Percentiles rank a stretch among this genome's conserved stretches.
These are phyloP conservation scores for Teratosphaeria epicoccoides DNA, from an alignment of 2,329 filamentous ascomycete species.

Conservation along the genomic window DNA sequence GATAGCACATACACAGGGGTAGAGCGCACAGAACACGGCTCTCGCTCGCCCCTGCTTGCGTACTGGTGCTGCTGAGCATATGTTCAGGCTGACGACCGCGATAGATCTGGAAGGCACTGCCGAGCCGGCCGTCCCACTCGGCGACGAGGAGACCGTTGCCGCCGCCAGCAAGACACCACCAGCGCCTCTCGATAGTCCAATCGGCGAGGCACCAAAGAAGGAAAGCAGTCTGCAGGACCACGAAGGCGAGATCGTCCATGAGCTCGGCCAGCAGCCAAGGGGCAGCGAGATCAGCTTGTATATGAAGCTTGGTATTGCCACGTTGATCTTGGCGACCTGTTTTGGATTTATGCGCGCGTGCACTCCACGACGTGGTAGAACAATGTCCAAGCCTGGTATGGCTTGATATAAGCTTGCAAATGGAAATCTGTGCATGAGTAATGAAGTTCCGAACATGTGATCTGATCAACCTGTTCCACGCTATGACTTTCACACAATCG, in stretches of 20 bases:
- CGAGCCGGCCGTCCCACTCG: constrained; percentile 29
- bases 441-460: neutral
- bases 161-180: constrained; percentile 3
- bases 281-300: constrained; percentile 30
- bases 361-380: constrained; percentile 7
- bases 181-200: constrained; percentile 3
- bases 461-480: neutral
- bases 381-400: constrained; percentile 10
- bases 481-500: too few relatives aligned
- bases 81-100: neutral
- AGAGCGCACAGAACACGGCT: neutral
- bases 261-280: constrained; percentile 7
- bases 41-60: constrained; percentile 1
- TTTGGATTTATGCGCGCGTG: constrained; percentile 17
- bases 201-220: constrained; percentile 11
- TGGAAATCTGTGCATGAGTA: neutral
- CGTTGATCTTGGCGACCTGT: constrained; percentile 33
- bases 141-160: constrained; percentile 29
- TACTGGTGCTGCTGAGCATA: constrained; percentile 8
- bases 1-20: neutral
- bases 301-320: constrained; percentile 37
- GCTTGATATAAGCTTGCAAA: neutral
- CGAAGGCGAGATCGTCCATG: constrained; percentile 9
- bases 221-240: constrained; percentile 9
- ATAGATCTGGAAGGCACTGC: constrained; percentile 36